A percentile compares a stretch with the other conserved stretches of the same genome.
phyloP scores from a whole-genome alignment of 306 rosid species.

The Pterocarpus macrocarpus region DNA sequence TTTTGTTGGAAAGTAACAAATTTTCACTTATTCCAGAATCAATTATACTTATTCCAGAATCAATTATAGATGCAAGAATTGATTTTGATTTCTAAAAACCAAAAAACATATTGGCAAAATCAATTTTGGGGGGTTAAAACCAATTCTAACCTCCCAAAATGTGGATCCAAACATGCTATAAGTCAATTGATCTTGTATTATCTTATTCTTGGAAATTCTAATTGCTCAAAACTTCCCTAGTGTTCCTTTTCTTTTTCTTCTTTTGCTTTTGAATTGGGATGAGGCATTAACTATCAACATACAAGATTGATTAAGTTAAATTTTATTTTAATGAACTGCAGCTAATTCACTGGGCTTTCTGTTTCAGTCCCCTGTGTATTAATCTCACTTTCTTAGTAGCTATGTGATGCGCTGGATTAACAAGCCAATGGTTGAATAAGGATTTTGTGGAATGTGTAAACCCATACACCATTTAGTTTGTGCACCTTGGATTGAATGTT shows the following conservation, averaged over 20 bases:
- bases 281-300: slow-evolving; percentile 1
- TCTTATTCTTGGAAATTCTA: background rate
- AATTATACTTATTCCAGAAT: too few relatives aligned
- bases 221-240: background rate
- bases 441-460: background rate
- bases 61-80: too few relatives aligned
- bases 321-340: slow-evolving; percentile 10
- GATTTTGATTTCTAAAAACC: too few relatives aligned
- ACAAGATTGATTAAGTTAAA: background rate
- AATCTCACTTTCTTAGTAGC: background rate
- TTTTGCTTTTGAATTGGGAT: slow-evolving; percentile 3
- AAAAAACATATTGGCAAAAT: too few relatives aligned
- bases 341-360: background rate
- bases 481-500: background rate
- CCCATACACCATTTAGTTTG: background rate
- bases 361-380: background rate
- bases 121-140: too few relatives aligned
- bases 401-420: background rate
- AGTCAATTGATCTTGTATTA: background rate
- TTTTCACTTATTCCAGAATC: too few relatives aligned
- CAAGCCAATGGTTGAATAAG: background rate
- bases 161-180: too few relatives aligned
- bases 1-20: too few relatives aligned
- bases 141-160: too few relatives aligned
- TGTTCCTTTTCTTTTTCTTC: background rate